phyloP scores from a whole-genome alignment of 768 basidiomycete genomes.

The Hortiboletus campestris region DNA sequence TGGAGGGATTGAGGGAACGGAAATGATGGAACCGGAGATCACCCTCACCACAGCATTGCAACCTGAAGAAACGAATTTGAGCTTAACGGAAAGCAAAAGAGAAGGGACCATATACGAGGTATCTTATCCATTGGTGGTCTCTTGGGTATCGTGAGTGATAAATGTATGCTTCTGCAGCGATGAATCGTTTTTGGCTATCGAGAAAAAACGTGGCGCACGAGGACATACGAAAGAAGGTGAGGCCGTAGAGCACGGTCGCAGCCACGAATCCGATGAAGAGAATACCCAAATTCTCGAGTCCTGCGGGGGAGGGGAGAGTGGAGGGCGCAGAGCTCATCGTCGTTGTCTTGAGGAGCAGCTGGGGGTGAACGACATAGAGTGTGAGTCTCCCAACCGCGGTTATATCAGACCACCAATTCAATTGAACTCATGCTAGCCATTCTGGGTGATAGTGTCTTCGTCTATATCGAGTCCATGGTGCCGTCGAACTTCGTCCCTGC shows the following conservation, averaged over 20 bases:
- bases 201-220: background rate
- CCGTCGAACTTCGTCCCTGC: no score
- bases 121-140: slow-evolving; percentile 17
- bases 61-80: slow-evolving; percentile 16
- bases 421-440: background rate
- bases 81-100: background rate
- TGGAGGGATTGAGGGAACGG: background rate
- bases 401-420: slow-evolving; percentile 12
- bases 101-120: slow-evolving; percentile 15
- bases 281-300: slow-evolving; percentile 24
- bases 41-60: slow-evolving; percentile 16
- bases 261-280: slow-evolving; percentile 30
- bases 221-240: slow-evolving; percentile 34
- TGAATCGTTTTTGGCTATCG: background rate
- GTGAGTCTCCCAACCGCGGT: background rate
- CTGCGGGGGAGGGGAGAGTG: slow-evolving; percentile 16
- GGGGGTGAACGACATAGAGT: background rate
- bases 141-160: slow-evolving; percentile 29
- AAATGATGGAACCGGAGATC: background rate
- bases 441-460: background rate
- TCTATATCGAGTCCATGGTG: background rate
- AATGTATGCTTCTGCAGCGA: slow-evolving; percentile 25
- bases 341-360: background rate
- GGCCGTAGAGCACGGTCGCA: slow-evolving; percentile 29
- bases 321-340: slow-evolving; percentile 16